Evolutionary conservation across 2,329 filamentous ascomycete genomes (phyloP).

Genomic region (Aspergillus sojae): DNA sequence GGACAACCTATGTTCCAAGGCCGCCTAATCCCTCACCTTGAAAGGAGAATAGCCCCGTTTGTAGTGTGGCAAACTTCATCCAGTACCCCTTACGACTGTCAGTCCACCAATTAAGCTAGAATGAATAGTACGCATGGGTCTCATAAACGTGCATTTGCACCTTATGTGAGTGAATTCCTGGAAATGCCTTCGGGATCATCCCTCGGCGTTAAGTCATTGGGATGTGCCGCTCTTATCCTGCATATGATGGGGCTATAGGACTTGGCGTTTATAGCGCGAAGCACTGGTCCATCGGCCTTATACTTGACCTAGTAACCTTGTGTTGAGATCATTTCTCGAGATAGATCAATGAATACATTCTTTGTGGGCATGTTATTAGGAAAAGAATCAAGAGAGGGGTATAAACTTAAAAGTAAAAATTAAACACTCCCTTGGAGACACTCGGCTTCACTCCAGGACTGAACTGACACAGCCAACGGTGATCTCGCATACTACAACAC

Average conservation of each 20-base stretch:
- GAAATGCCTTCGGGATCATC: constrained; percentile 6
- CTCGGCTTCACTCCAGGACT: not conserved
- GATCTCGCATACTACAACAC: constrained; percentile 12
- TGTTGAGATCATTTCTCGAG: not conserved
- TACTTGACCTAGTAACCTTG: not conserved
- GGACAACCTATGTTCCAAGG: not conserved
- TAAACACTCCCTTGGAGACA: not conserved
- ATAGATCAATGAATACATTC: not conserved
- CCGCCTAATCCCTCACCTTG: not conserved
- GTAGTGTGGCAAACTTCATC: constrained; percentile 9
- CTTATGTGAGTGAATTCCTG: constrained; percentile 12
- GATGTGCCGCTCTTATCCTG: constrained; percentile 3
- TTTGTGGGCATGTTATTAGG: too few relatives aligned
- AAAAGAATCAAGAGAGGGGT: not conserved
- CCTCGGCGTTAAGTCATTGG: constrained; percentile 1
- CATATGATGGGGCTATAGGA: not conserved
- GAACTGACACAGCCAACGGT: constrained; percentile 6
- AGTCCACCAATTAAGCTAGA: constrained; percentile 3
- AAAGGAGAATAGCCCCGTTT: not conserved
- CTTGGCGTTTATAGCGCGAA: not conserved
- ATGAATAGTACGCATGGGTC: not conserved
- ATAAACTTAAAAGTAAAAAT: not conserved
- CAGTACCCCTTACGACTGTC: constrained; percentile 9
- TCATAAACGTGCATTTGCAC: constrained; percentile 12
- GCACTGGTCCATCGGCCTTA: not conserved